Conservation (phyloP, 441 rosid species). For the Aquilaria agallochum region DNA sequence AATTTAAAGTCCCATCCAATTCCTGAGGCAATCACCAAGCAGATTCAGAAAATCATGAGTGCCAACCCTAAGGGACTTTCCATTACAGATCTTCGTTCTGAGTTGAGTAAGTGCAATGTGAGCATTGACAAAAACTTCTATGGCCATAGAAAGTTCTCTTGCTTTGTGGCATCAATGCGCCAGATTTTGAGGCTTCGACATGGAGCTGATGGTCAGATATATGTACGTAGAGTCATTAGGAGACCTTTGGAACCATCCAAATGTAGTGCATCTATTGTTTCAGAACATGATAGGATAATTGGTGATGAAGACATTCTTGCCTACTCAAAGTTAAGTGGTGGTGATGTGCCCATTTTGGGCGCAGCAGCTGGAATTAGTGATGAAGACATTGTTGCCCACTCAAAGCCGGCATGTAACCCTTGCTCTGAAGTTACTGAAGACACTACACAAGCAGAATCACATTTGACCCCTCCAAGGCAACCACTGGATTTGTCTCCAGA, state of each 20-base stretch:
- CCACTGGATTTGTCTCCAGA: conserved; percentile 6
- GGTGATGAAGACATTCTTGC: conserved; percentile 14
- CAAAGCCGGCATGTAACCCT: conserved; percentile 13
- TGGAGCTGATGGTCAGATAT: conserved; percentile 34
- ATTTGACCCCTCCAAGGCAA: conserved; percentile 13
- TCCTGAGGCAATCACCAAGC: conserved; percentile 45
- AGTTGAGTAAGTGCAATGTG: conserved; percentile 39
- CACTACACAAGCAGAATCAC: conserved; percentile 15
- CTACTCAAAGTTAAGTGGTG: conserved; percentile 15
- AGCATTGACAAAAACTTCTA: conserved; percentile 48
- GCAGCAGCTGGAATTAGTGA: conserved; percentile 8
- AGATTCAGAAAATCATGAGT: conserved; percentile 44
- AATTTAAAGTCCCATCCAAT: conserved; percentile 26
- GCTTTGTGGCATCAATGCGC: conserved; percentile 65
- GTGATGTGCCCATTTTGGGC: conserved; percentile 16
- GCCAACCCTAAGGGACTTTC: conserved; percentile 51
- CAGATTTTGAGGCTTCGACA: conserved; percentile 43
- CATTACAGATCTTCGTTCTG: conserved; percentile 43
- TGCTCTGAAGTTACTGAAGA: conserved; percentile 15
- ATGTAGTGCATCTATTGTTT: conserved; percentile 9
- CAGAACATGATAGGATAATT: conserved; percentile 8
- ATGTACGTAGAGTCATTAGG: conserved; percentile 21
- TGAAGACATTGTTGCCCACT: too few species aligned
- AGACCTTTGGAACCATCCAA: conserved; percentile 31
- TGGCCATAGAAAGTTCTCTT: conserved; percentile 55